Base-by-base conservation (phyloP, 495 filamentous ascomycete species). In the Penicillium flavigenum region DNA sequence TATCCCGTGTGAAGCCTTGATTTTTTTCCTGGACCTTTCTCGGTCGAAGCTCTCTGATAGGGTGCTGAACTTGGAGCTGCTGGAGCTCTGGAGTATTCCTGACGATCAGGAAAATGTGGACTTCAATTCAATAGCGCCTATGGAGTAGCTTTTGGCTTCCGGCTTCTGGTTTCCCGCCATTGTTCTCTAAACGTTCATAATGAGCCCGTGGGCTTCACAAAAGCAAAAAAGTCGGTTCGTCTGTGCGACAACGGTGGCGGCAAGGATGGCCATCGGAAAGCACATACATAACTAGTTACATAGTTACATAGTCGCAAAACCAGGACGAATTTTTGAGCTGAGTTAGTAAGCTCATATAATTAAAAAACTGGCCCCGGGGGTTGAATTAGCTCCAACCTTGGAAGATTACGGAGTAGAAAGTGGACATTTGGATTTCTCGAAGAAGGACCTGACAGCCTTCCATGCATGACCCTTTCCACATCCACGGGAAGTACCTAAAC, bases 401-500 rank as follows among this genome's bases (percentile, higher is more conserved):
- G 27, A 8, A 32, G 12, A 27, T 57, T 36, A 26, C 24, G 24
- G 24, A 26, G 24, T 5, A 39, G 48, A 34, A 55, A 48, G 50
- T 47, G 44, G 51, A 53, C 39, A 50, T 58, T 53, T 34, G 46
- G 44, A 20, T 36, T 67, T 69, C 59, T 69, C 58, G 57, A 63
- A 69, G 59, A 53, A 39, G 34, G 17, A 39, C 48, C 16, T 69
- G 64, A 69, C 66, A 69, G 66, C 60, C 64, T 69, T 69, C 64
- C 62, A 69, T 69, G 66, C 66, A 69, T 69, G n/a, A 36, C 38
- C 43, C 47, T 42, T 50, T 45, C 58, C 61, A 56, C 34, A 16
- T 44, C 47, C 41, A 43, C 53, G 60, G 58, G 48, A 56, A 44
- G 31, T 44, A 46, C 27, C 34, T 58, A 61, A 52, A n/a, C 26